Conservation (phyloP, 1,284 basidiomycete genomes). For the Puccinia horiana region DNA sequence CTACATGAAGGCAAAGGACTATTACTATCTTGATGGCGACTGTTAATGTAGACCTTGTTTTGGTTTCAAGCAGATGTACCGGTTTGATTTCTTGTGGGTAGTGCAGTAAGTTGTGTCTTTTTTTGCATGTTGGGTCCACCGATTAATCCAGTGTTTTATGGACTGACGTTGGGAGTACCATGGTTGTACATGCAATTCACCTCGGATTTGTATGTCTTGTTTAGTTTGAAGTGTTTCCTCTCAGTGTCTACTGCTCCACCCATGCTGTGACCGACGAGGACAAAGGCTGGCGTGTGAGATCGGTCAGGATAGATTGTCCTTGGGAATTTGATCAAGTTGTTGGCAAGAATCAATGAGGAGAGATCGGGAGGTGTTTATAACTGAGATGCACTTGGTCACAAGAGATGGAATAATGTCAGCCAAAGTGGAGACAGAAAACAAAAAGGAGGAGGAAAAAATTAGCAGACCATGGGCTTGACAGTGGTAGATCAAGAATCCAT, state of each 20-base stretch:
- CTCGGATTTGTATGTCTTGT: too few relatives aligned
- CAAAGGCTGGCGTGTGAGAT: conserved; percentile 67
- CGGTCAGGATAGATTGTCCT: conserved; percentile 70
- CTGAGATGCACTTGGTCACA: conserved; percentile 7
- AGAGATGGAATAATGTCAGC: not conserved
- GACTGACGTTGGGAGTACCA: conserved; percentile 35
- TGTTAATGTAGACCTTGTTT: conserved; percentile 33
- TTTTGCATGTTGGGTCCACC: conserved; percentile 21
- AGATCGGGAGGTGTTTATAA: conserved; percentile 63
- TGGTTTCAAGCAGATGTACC: conserved; percentile 21
- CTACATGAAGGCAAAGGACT: not conserved
- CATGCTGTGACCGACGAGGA: conserved; percentile 60
- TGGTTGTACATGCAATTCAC: conserved; percentile 38
- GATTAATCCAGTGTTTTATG: conserved; percentile 6
- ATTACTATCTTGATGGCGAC: conserved; percentile 8
- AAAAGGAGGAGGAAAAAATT: not conserved
- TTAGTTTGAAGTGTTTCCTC: too few relatives aligned
- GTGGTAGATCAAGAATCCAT: conserved; percentile 81
- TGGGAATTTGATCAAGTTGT: conserved; percentile 72
- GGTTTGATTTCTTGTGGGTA: conserved; percentile 20
- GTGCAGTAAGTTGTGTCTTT: conserved; percentile 25
- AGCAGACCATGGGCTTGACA: conserved; percentile 80
- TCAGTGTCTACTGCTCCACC: conserved; percentile 83
- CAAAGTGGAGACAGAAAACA: not conserved
- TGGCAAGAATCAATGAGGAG: conserved; percentile 69